Evolutionary conservation across 257 asterid genomes (phyloP).

Genomic region (Nicotiana tomentosiformis): DNA sequence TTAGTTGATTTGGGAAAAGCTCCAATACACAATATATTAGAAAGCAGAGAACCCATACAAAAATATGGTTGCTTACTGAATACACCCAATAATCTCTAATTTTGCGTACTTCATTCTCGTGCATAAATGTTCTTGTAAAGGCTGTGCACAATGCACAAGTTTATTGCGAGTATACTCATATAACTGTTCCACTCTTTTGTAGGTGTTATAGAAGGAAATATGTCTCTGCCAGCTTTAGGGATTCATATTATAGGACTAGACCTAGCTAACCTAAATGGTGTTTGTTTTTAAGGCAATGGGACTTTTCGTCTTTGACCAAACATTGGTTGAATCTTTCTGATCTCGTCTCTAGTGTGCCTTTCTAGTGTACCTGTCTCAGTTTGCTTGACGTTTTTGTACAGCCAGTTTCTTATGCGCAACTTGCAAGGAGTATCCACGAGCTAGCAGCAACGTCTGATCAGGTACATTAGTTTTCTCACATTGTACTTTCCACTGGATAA

Average conservation of each 20-base stretch:
- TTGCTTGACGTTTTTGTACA: constrained; percentile 26
- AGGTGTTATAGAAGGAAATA: neutral
- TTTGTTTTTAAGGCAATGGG: neutral
- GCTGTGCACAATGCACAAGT: neutral
- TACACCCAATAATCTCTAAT: too few species aligned
- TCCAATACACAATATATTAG: too few species aligned
- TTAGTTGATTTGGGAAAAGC: too few species aligned
- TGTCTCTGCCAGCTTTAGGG: neutral
- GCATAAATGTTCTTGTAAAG: neutral
- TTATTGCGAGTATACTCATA: neutral
- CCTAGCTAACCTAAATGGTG: neutral
- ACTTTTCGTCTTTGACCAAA: neutral
- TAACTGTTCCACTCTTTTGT: neutral
- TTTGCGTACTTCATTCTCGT: neutral
- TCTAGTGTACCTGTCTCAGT: constrained; percentile 16
- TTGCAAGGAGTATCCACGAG: constrained; percentile 98
- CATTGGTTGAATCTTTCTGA: neutral
- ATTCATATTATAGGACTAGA: neutral
- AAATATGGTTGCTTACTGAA: too few species aligned
- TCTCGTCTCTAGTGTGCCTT: neutral
- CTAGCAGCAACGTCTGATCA: constrained; percentile 96
- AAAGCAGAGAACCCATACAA: too few species aligned
- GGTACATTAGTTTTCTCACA: constrained; percentile 34
- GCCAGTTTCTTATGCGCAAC: constrained; percentile 99
- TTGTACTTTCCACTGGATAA: neutral